Conservation (phyloP, 495 filamentous ascomycete genomes). For the Penicillium salamii region DNA sequence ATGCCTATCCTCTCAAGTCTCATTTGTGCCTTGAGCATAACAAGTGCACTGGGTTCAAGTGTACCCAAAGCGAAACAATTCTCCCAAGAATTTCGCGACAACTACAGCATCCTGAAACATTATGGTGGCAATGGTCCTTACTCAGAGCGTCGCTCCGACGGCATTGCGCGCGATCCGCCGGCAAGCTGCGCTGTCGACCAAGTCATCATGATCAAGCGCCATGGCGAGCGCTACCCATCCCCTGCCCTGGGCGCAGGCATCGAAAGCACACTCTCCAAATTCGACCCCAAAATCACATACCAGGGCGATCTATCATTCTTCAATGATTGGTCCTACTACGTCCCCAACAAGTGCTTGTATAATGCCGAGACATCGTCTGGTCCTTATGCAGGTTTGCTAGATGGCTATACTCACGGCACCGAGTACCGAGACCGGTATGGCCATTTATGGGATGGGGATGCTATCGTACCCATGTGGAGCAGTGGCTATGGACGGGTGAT, state of each 20-base stretch:
- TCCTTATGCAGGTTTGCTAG: conserved; percentile 48
- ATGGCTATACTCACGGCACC: conserved; percentile 39
- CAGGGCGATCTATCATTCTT: conserved; percentile 46
- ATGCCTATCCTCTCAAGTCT: background rate
- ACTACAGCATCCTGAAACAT: conserved; percentile 18
- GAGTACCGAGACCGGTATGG: conserved; percentile 45
- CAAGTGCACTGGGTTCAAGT: background rate
- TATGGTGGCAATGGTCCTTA: conserved; percentile 18
- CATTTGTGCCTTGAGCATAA: background rate
- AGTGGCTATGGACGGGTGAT: conserved; percentile 49
- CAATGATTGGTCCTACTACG: conserved; percentile 51
- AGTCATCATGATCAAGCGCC: conserved; percentile 36
- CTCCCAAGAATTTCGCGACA: conserved; percentile 16
- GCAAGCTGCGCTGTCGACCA: conserved; percentile 22
- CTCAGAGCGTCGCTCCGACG: conserved; percentile 15
- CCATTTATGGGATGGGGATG: conserved; percentile 33
- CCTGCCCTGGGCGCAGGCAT: conserved; percentile 6
- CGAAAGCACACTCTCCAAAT: conserved; percentile 15
- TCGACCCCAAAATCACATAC: conserved; percentile 14
- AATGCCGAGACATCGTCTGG: conserved; percentile 38
- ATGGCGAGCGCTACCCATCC: conserved; percentile 53
- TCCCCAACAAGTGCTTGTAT: conserved; percentile 30
- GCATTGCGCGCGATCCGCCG: conserved; percentile 22
- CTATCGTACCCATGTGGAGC: conserved; percentile 39
- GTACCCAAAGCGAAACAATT: conserved; percentile 2